Evolutionary conservation across 139 green algal genomes (phyloP), one percentile per base, ranked within the genome.

Genomic region (Coelastrella sp.): DNA sequence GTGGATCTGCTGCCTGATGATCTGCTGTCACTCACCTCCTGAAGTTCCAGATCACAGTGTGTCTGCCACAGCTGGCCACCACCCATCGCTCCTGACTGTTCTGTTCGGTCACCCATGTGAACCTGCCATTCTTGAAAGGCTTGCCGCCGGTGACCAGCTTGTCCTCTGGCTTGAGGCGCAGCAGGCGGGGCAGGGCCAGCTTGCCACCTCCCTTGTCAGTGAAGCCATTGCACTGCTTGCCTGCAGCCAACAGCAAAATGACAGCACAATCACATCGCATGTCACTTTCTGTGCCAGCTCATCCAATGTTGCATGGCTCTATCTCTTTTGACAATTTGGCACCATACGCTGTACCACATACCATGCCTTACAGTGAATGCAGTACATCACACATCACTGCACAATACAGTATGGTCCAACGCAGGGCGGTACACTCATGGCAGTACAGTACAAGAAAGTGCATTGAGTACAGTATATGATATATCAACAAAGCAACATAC

Each of bases 41-140:
- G 90, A 98, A 97, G 91, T 98, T 98, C 97, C 97, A 98, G 8
- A 97, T 92, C 27, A 98, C 94, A 6, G 93, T 96, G 92, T 95
- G 96, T 90, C 94, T 95, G 83, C 96, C 97, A 79, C 94, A 97
- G 15, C 89, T 93, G 59, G 96, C 97, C 61, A 97, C 96, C 59
- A 98, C 94, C 95, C 96, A 99, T 56, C 97, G 95, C 94, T 99
- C 97, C 56, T 95, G 91, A 58, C 87, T 90, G 61, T 95, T 96
- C 10, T 82, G 17, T 93, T 99, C 95, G 6, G 98, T 99, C 56
- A 91, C 79, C 92, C 92, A 96, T 0, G 94, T 95, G 92, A 95
- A 95, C 82, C 93, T 94, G 78, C 85, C 94, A 80, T 84, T 65
- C 25, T 25, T 70, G 76, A 92, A 81, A 17, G 81, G 65, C 83